Evolutionary conservation across 2,329 filamentous ascomycete genomes (phyloP), one percentile per base, ranked within the genome.

Genomic region (Aspergillus sp.): DNA sequence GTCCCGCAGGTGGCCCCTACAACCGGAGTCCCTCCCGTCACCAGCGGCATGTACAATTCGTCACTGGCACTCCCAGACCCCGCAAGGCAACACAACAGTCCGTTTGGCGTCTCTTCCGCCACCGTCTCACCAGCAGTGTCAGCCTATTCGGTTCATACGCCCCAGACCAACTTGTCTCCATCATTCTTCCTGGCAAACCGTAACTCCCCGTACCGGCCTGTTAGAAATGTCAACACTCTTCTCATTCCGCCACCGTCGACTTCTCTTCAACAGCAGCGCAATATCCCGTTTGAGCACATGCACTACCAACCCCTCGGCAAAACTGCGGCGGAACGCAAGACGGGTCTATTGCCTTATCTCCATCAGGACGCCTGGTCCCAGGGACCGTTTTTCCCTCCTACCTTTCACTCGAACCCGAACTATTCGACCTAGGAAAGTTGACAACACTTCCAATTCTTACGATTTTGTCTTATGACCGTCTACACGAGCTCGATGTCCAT

Each of bases 151-250:
- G 80, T 79, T 6, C 79, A 82, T 49, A 84, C 85, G 2, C 78
- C 87, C 9, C 88, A 89, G 6, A 85, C 87, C 49, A 89, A 90
- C 32, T 85, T 95, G 64, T 98, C 95, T 32, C 94, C 94, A 0
- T 93, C 90, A 11, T 86, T 91, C 69, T 96, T 96, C 76, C 82
- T 97, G 42, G 90, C 91, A 70, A 91, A 96, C 73, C 86, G 95
- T 58, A 88, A 90, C 63, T 98, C 94, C 57, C 95, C 95, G 3
- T 98, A 98, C 77, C 90, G 92, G 64, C 94, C 94, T 1, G 89
- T 97, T 45, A 90, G 93, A 55, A 86, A 91, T 61, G 91, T 97
- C 60, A 92, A 95, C 67, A 96, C 92, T 0, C 84, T 98, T n/a
- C 82, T 97, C 31, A 92, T 95, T 59, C 93, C 93, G 32, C 91